phyloP scores from a whole-genome alignment of 2,329 filamentous ascomycete genomes.

The Fusarium beomiforme region DNA sequence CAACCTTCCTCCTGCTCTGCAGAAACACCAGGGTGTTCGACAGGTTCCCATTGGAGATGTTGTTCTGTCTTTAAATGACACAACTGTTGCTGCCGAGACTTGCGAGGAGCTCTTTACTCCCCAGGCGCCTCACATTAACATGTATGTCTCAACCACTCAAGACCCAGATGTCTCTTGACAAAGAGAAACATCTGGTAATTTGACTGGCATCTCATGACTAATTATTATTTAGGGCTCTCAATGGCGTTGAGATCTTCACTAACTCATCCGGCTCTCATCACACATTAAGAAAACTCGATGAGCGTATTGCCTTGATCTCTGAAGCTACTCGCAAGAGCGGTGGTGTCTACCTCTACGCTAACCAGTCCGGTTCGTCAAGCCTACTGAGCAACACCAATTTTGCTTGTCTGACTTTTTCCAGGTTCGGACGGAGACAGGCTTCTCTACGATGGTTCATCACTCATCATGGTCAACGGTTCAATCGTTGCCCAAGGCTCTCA shows the following conservation, averaged over 20 bases:
- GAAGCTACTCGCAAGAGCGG: constrained; percentile 72
- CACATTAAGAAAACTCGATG: constrained; percentile 73
- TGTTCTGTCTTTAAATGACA: constrained; percentile 52
- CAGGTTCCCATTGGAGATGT: constrained; percentile 55
- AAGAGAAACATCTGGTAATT: no score
- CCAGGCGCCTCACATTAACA: constrained; percentile 32
- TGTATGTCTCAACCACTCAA: no score
- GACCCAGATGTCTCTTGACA: no score
- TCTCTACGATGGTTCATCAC: constrained; percentile 64
- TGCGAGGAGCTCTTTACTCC: constrained; percentile 50
- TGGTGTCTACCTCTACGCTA: constrained; percentile 63
- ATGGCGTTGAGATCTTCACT: constrained; percentile 77
- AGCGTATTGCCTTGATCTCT: constrained; percentile 70
- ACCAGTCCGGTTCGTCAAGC: constrained; percentile 39
- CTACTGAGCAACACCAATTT: fast-evolving
- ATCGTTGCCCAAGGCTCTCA: constrained; percentile 71
- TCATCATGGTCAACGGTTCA: constrained; percentile 70
- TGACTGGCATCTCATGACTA: no score
- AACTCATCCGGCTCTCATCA: constrained; percentile 62
- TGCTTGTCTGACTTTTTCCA: not conserved
- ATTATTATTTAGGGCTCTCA: constrained; percentile 35
- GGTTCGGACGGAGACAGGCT: constrained; percentile 68
- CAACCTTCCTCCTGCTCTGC: constrained; percentile 63
- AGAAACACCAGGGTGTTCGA: constrained; percentile 56
- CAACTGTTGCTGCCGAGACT: constrained; percentile 53